A percentile compares a stretch with the other conserved stretches of the same genome.
Evolutionary conservation across 331 rosid species (phyloP).

Genomic region (Stylosanthes scabra): DNA sequence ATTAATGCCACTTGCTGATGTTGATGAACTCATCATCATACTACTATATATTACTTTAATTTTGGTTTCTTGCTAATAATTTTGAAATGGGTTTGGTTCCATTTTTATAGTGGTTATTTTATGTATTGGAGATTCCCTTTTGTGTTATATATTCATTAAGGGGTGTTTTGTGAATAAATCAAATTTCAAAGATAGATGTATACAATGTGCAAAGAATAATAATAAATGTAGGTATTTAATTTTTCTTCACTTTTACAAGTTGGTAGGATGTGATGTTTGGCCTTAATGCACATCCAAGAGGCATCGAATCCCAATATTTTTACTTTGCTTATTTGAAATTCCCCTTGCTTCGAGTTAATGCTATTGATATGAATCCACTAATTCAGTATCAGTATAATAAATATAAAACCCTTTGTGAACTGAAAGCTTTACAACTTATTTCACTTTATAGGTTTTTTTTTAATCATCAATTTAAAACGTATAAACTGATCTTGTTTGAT

Average conservation of each 20-base stretch:
- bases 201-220: neutral
- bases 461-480: neutral
- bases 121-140: neutral
- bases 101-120: conserved; percentile 16
- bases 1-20: too few species aligned
- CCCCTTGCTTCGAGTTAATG: neutral
- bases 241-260: neutral
- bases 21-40: neutral
- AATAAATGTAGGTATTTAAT: neutral
- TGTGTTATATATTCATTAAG: neutral
- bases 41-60: too few species aligned
- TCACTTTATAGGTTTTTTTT: neutral
- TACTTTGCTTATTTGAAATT: neutral
- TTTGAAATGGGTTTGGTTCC: neutral
- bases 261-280: conserved; percentile 26
- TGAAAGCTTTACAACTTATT: neutral
- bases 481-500: neutral
- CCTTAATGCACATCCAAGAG: conserved; percentile 32
- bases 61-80: neutral
- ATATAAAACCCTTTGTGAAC: too few species aligned
- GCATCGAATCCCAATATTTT: neutral
- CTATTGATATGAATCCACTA: too few species aligned
- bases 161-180: neutral
- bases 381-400: too few species aligned
- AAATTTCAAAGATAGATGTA: neutral